These are phyloP conservation scores for Gracilariopsis chorda DNA, from an alignment of 23 red algal species.

Conservation along the genomic window DNA sequence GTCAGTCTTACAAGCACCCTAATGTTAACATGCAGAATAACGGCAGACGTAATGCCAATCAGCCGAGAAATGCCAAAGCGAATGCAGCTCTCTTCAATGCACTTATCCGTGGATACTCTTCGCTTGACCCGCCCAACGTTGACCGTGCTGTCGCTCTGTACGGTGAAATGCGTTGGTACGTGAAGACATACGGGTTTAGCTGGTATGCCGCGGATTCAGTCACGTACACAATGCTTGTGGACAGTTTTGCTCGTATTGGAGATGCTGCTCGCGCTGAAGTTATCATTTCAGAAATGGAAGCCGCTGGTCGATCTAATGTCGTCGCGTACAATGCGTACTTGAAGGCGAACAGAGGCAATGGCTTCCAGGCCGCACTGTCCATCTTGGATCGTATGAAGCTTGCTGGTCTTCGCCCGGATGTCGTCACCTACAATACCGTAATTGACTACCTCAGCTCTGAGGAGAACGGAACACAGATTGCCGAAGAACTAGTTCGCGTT, in stretches of 20 bases:
- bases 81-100: conserved; percentile 49
- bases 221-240: conserved; percentile 67
- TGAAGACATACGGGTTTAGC: conserved; percentile 27
- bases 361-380: conserved; percentile 19
- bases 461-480: conserved; percentile 28
- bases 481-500: conserved; percentile 52
- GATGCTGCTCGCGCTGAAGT: conserved; percentile 41
- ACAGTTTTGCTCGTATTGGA: conserved; percentile 43
- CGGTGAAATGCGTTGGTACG: conserved; percentile 20
- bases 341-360: conserved; percentile 56
- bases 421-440: conserved; percentile 61
- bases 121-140: conserved; percentile 50
- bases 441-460: conserved; percentile 43
- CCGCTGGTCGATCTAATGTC: conserved; percentile 28
- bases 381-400: conserved; percentile 43
- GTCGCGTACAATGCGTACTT: conserved; percentile 67
- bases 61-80: conserved; percentile 58
- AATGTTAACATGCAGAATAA: background rate
- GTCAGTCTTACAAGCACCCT: background rate
- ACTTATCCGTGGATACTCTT: conserved; percentile 57
- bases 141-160: conserved; percentile 47
- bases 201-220: conserved; percentile 59
- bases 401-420: conserved; percentile 44
- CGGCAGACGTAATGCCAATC: conserved; percentile 38
- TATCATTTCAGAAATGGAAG: conserved; percentile 62